Conservation (phyloP, 768 basidiomycete species). For the Amanita jacksonii region DNA sequence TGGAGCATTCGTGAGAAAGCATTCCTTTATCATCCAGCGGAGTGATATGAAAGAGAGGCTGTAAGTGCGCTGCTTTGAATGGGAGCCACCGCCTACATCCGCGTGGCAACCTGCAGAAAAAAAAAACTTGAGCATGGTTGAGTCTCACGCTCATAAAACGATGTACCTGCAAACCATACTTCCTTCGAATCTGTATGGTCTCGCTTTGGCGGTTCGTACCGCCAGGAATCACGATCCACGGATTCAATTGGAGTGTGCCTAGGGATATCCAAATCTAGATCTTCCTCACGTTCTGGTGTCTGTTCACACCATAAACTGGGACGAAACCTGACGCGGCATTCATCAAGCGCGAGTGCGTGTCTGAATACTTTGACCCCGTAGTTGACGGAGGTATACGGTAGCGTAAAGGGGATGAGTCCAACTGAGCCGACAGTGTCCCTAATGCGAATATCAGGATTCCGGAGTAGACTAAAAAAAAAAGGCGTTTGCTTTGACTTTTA, state of each 20-base stretch:
- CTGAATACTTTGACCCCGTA: neutral
- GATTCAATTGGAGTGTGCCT: neutral
- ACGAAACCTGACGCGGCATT: neutral
- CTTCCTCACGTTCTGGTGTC: neutral
- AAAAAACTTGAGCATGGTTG: neutral
- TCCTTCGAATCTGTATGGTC: slow-evolving; percentile 2
- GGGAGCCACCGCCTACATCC: slow-evolving; percentile 39
- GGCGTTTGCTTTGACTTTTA: no score
- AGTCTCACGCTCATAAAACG: slow-evolving; percentile 23
- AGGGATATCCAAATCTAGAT: neutral
- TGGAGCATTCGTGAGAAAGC: slow-evolving; percentile 47
- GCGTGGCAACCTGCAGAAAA: neutral
- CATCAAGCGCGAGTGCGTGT: slow-evolving; percentile 4
- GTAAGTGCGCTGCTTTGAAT: slow-evolving; percentile 26
- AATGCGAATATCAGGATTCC: no score
- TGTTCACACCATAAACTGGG: neutral
- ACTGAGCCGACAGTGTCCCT: slow-evolving; percentile 12
- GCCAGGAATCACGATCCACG: neutral
- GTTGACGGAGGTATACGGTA: slow-evolving; percentile 9
- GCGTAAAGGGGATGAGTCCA: slow-evolving; percentile 5
- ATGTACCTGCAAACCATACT: slow-evolving; percentile 7
- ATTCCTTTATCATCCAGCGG: slow-evolving; percentile 67
- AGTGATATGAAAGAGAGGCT: slow-evolving; percentile 45
- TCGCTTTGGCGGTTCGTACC: neutral
- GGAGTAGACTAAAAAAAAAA: no score